Conservation (phyloP, 148 eudicot species). For the Arbutus unedo region DNA sequence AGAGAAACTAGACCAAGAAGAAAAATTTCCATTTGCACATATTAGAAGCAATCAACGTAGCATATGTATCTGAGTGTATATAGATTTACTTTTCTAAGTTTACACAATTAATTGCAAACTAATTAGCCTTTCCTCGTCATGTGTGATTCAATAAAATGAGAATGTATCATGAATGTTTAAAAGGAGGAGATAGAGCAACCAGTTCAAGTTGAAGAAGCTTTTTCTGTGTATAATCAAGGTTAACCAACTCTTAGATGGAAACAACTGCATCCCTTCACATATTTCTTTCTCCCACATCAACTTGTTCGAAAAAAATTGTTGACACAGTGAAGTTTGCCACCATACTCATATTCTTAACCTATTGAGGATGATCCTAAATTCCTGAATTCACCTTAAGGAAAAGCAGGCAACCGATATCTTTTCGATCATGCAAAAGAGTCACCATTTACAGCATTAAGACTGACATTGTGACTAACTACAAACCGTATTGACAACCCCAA, state of each 20-base stretch:
- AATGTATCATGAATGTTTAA: not conserved
- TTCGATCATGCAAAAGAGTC: not conserved
- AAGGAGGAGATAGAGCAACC: not conserved
- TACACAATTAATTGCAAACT: not conserved
- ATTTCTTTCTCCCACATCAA: not conserved
- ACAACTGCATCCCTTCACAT: not conserved
- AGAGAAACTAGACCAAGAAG: not conserved
- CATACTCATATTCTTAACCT: not conserved
- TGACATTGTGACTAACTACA: not conserved
- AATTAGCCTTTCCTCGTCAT: not conserved
- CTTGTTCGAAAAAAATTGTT: not conserved
- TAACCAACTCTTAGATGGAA: not conserved
- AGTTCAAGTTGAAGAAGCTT: not conserved
- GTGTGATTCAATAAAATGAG: not conserved
- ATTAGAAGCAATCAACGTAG: not conserved
- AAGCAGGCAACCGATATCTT: not conserved
- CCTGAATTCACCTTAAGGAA: not conserved
- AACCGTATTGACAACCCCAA: not conserved
- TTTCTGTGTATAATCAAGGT: not conserved
- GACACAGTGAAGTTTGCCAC: not conserved
- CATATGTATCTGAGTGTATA: not conserved
- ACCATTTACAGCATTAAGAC: not conserved
- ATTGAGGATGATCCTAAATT: not conserved
- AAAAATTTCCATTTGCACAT: not conserved
- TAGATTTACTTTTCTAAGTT: not conserved